phyloP scores from a whole-genome alignment of 352 stramenopile species.

The Globisporangium ultimum region DNA sequence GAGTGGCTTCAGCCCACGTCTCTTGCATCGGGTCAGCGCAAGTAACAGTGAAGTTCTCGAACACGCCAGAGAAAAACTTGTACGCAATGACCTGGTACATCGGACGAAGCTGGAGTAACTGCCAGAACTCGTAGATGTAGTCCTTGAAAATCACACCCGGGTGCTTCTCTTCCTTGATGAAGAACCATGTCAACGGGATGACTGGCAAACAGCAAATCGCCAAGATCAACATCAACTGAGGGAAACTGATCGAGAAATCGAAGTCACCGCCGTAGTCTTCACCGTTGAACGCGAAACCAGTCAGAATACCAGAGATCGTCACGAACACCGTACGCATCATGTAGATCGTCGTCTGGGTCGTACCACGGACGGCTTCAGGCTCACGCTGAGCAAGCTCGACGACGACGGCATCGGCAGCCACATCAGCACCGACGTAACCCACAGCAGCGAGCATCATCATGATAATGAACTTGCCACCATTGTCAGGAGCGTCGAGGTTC shows the following conservation, averaged over 20 bases:
- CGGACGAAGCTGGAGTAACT: slow-evolving; percentile 35
- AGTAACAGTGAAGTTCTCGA: slow-evolving; percentile 37
- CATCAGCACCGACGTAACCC: slow-evolving; percentile 21
- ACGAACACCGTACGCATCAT: slow-evolving; percentile 8
- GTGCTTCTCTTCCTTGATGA: slow-evolving; percentile 22
- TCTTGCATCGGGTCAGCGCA: slow-evolving; percentile 27
- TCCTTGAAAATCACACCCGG: slow-evolving; percentile 22
- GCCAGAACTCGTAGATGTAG: slow-evolving; percentile 40
- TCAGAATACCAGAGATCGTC: slow-evolving; percentile 6
- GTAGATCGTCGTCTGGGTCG: slow-evolving; percentile 21
- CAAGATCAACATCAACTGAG: slow-evolving; percentile 10
- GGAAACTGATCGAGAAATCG: slow-evolving; percentile 16
- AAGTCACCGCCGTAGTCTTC: too few species aligned
- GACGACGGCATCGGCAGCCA: slow-evolving; percentile 20
- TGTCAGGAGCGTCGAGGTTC: slow-evolving; percentile 12
- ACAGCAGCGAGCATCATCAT: slow-evolving; percentile 16
- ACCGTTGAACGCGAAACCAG: slow-evolving; percentile 13
- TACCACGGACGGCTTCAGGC: slow-evolving; percentile 16
- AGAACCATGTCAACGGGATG: slow-evolving; percentile 20
- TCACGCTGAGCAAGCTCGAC: slow-evolving; percentile 27
- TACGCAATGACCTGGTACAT: slow-evolving; percentile 51
- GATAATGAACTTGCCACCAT: slow-evolving; percentile 12
- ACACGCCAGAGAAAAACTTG: slow-evolving; percentile 27
- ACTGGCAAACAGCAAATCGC: slow-evolving; percentile 13
- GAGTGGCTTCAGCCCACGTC: slow-evolving; percentile 28